These are phyloP conservation scores for Sphagnum contortum DNA, from an alignment of 225 moss, liverwort and hornwort species.

Conservation along the genomic window DNA sequence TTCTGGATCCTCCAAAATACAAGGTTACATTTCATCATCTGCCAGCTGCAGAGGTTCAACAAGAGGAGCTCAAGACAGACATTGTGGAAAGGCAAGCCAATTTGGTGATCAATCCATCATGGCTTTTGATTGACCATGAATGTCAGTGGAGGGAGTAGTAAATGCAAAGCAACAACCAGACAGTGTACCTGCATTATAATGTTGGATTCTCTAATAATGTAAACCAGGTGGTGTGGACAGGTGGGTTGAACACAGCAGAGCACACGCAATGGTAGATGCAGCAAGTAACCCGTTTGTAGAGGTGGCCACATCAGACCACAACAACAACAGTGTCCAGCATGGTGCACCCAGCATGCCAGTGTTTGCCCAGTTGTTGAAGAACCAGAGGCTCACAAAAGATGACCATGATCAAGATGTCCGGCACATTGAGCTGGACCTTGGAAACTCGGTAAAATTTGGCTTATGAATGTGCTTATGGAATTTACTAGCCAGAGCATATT, in stretches of 20 bases:
- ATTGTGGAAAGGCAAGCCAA: slow-evolving; percentile 44
- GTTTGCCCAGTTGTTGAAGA: slow-evolving; percentile 63
- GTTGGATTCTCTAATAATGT: too few species aligned
- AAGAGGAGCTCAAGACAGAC: slow-evolving; percentile 38
- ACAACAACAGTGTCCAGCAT: slow-evolving; percentile 43
- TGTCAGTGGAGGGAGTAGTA: too few species aligned
- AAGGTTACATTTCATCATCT: slow-evolving; percentile 38
- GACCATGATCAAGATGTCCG: slow-evolving; percentile 91
- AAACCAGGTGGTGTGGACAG: slow-evolving; percentile 14
- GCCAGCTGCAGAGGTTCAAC: slow-evolving; percentile 34
- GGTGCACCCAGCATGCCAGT: slow-evolving; percentile 62
- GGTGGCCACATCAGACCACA: slow-evolving; percentile 27
- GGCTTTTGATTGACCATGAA: too few species aligned
- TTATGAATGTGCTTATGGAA: too few species aligned
- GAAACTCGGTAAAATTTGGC: slow-evolving; percentile 46
- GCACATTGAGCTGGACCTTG: slow-evolving; percentile 78
- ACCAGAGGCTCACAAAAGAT: slow-evolving; percentile 59
- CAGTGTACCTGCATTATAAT: too few species aligned
- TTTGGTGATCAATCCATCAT: too few species aligned
- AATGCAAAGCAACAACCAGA: too few species aligned
- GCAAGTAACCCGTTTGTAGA: slow-evolving; percentile 51
- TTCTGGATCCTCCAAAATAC: slow-evolving; percentile 47
- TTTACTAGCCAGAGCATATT: too few species aligned
- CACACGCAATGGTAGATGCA: slow-evolving; percentile 62
- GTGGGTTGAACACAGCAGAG: slow-evolving; percentile 75